Percentiles rank a stretch among this genome's conserved stretches.
These are phyloP conservation scores for Pontederia paniculata DNA, from an alignment of 176 grass and related monocot species.

Conservation along the genomic window DNA sequence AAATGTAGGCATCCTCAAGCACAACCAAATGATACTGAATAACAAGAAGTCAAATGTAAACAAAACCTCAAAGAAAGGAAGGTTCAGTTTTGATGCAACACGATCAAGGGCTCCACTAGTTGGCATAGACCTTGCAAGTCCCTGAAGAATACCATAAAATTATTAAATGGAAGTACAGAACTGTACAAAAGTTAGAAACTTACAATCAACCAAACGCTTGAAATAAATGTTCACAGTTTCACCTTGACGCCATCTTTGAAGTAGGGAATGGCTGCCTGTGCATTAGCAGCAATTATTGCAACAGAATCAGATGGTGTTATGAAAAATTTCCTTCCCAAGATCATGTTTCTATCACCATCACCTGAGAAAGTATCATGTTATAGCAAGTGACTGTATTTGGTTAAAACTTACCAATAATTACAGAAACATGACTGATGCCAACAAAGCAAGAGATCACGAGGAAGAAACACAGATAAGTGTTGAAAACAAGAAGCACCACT, in stretches of 20 bases:
- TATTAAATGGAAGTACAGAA: slow-evolving; percentile 10
- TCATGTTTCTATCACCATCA: slow-evolving; percentile 94
- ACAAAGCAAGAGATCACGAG: not conserved
- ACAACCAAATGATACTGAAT: not conserved
- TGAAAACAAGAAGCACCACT: no score
- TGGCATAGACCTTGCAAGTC: slow-evolving; percentile 93
- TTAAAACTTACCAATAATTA: no score
- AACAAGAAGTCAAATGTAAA: slow-evolving; percentile 1
- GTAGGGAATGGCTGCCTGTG: slow-evolving; percentile 75
- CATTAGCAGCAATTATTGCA: slow-evolving; percentile 86
- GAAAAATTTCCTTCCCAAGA: slow-evolving; percentile 79
- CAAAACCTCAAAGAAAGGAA: slow-evolving; percentile 86
- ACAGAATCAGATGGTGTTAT: slow-evolving; percentile 94
- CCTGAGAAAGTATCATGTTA: slow-evolving; percentile 27
- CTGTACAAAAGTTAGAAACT: no score
- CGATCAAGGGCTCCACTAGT: slow-evolving; percentile 84
- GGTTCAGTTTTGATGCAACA: slow-evolving; percentile 58
- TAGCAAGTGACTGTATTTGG: no score
- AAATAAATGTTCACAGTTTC: slow-evolving; percentile 13
- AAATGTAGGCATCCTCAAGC: not conserved
- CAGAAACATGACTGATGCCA: not conserved
- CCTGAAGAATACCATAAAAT: slow-evolving; percentile 32
- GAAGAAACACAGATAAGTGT: no score
- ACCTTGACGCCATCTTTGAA: slow-evolving; percentile 77
- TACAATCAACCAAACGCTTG: not conserved